Evolutionary conservation across 768 basidiomycete genomes (phyloP).

Genomic region (Boletus eberwhitei): DNA sequence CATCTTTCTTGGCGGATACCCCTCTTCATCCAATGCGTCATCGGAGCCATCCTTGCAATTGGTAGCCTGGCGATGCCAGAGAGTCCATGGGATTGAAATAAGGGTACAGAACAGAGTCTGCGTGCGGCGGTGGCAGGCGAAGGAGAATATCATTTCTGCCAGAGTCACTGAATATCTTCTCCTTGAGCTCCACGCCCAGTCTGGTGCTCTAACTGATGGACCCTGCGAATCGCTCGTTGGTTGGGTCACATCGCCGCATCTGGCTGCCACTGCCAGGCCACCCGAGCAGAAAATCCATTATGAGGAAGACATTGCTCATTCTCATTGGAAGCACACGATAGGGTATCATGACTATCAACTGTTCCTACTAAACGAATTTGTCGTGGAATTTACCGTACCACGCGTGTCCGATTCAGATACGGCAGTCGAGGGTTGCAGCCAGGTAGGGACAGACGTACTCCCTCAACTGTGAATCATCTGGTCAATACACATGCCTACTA

Average conservation of each 20-base stretch:
- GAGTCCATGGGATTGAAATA: conserved; percentile 64
- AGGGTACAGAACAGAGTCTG: too few species aligned
- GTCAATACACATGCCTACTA: conserved; percentile 21
- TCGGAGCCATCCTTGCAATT: conserved; percentile 72
- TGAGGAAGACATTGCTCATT: conserved; percentile 71
- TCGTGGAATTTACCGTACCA: conserved; percentile 62
- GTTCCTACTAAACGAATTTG: conserved; percentile 79
- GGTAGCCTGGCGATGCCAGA: conserved; percentile 88
- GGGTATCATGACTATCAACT: conserved; percentile 73
- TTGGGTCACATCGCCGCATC: background rate
- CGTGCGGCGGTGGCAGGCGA: too few species aligned
- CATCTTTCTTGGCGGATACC: conserved; percentile 89
- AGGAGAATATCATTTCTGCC: too few species aligned
- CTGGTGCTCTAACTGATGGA: background rate
- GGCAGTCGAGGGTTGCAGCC: conserved; percentile 1
- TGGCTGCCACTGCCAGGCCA: conserved; percentile 10
- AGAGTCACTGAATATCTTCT: background rate
- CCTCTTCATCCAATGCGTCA: conserved; percentile 82
- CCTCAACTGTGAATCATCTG: background rate
- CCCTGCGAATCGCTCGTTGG: too few species aligned
- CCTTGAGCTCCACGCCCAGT: background rate
- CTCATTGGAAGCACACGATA: conserved; percentile 52
- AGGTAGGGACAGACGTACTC: conserved; percentile 13
- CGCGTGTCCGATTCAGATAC: conserved; percentile 15
- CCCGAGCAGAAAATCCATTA: conserved; percentile 60